A percentile compares a stretch with the other conserved stretches of the same genome.
These are phyloP conservation scores for Cryptomeria japonica DNA, from an alignment of 75 land plant species.

Conservation along the genomic window DNA sequence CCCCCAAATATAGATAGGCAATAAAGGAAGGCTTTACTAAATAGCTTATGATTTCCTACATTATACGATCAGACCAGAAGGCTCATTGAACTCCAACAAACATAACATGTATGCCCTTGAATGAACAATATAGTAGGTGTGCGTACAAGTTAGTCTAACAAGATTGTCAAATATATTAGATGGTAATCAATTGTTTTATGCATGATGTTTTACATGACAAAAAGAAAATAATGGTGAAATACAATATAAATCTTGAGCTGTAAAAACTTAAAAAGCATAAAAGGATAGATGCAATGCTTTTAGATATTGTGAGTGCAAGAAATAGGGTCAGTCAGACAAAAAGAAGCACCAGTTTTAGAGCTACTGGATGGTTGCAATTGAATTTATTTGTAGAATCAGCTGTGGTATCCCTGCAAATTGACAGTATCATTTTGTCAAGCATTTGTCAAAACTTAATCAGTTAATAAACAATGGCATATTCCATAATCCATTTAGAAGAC, in stretches of 20 bases:
- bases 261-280: not conserved
- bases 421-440: not conserved
- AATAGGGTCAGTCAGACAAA: not conserved
- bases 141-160: too few species aligned
- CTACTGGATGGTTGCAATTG: slow-evolving; percentile 83
- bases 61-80: too few species aligned
- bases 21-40: too few species aligned
- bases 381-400: slow-evolving; percentile 46
- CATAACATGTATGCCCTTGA: too few species aligned
- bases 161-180: not conserved
- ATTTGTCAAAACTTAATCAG: not conserved
- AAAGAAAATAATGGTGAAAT: not conserved
- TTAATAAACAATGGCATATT: not conserved
- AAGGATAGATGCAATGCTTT: not conserved
- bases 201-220: not conserved
- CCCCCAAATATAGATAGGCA: too few species aligned
- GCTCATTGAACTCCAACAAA: too few species aligned
- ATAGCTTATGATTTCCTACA: too few species aligned
- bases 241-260: not conserved
- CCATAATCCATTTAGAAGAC: not conserved
- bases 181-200: not conserved
- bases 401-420: slow-evolving; percentile 24
- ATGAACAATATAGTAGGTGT: too few species aligned
- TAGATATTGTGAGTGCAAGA: not conserved
- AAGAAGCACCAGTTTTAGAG: slow-evolving; percentile 51